These are phyloP conservation scores for Batkoa obscura DNA, from an alignment of 371 early-diverging fungal species.

Conservation along the genomic window DNA sequence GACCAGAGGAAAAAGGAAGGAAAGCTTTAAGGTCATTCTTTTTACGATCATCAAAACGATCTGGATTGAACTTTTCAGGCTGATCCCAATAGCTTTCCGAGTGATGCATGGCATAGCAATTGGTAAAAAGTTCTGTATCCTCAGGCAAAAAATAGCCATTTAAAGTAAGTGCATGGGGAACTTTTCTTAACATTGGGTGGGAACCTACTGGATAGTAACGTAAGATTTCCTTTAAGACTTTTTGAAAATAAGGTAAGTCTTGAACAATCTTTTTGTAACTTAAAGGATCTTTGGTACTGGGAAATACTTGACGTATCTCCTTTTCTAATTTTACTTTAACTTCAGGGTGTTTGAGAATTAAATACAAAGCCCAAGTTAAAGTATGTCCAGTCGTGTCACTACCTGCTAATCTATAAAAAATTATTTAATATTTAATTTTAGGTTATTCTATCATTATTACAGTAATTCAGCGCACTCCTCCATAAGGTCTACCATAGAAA, in stretches of 20 bases:
- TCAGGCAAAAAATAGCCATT: background rate
- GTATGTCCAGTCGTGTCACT: background rate
- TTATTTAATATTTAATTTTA: background rate
- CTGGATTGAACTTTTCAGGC: background rate
- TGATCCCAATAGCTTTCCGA: background rate
- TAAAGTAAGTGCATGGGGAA: background rate
- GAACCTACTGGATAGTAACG: background rate
- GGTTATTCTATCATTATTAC: background rate
- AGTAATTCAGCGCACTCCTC: background rate
- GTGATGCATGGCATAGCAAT: background rate
- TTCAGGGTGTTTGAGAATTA: background rate
- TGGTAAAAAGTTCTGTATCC: background rate
- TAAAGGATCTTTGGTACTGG: background rate
- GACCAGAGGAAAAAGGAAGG: too few species aligned
- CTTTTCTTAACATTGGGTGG: background rate
- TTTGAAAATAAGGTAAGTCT: background rate
- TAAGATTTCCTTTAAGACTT: background rate
- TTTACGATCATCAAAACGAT: background rate
- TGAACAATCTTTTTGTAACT: background rate
- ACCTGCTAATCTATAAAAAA: background rate
- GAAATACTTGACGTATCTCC: background rate
- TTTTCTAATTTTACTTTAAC: background rate
- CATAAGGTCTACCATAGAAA: background rate
- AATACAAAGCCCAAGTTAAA: background rate
- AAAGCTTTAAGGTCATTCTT: too few species aligned